Base-by-base conservation (phyloP, 306 rosid species). In the Cicer chorassanicum region DNA sequence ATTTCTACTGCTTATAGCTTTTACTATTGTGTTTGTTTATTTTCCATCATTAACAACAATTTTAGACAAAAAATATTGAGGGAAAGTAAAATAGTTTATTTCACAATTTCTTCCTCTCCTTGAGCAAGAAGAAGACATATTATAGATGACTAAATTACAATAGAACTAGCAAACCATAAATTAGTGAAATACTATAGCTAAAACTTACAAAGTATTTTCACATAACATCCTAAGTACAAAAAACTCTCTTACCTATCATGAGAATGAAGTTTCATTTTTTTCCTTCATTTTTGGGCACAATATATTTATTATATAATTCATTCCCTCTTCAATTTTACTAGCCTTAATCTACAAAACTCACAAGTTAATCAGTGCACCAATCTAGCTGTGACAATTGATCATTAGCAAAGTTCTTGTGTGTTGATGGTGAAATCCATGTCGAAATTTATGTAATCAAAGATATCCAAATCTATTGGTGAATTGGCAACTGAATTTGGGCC, bases 401-500 rank as follows among this genome's bases (percentile, higher is more conserved):
- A 80, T 46, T 73, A 19, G 74, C 83, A 72, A 82, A 71, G 72
- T 16, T 84, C 90, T 1, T 73, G 50, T 63, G 60, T 60, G 65
- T 80, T 84, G 39, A 80, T 84, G 2, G 68, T 76, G 79, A 83
- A 89, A 63, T 48, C 51, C 9, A 72, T 49, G 54, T 89, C 86
- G 24, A 88, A 79, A 79, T 88, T 87, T n/a, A 71, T 57, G 45
- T 85, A 68, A 0, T 81, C 85, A 10, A 86, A 72, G 76, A 87
- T 34, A 79, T 85, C 91, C 14, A 82, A 79, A 41, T 83, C 86
- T 54, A 67, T 84, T 8, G 91, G 88, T 0, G 96, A 93, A 82
- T 87, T 89, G 80, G 82, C 29, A 65, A 46, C 87, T 4, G 97
- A 91, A 78, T 83, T 87, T 49, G 91, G 82, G 11, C 83, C 82